Evolutionary conservation across 2,329 filamentous ascomycete genomes (phyloP).

Genomic region (Colletotrichum musae): DNA sequence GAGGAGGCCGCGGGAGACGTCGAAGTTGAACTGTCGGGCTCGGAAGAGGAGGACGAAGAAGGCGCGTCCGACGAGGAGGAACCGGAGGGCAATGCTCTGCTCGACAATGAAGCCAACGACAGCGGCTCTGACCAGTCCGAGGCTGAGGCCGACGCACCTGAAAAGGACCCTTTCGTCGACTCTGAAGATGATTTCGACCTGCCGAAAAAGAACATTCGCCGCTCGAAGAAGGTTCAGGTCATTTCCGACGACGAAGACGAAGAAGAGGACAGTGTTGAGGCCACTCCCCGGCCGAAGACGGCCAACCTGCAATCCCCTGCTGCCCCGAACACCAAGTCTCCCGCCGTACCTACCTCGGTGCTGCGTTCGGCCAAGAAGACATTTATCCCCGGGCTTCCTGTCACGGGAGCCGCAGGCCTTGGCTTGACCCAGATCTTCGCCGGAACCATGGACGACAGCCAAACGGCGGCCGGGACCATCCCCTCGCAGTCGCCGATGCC

Average conservation of each 20-base stretch:
- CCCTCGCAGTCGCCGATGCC: slow-evolving; percentile 67
- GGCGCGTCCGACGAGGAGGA: slow-evolving; percentile 53
- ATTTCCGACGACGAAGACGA: slow-evolving; percentile 78
- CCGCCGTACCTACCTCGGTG: slow-evolving; percentile 73
- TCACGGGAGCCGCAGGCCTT: slow-evolving; percentile 73
- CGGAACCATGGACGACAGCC: slow-evolving; percentile 84
- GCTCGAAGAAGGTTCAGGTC: slow-evolving; percentile 66
- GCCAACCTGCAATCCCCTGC: slow-evolving; percentile 58
- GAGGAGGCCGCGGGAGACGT: slow-evolving; percentile 57
- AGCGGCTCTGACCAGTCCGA: slow-evolving; percentile 52
- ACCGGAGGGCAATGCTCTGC: slow-evolving; percentile 49
- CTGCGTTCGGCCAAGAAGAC: slow-evolving; percentile 78
- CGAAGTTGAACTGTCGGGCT: slow-evolving; percentile 60
- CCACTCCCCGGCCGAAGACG: slow-evolving; percentile 66
- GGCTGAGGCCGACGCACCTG: slow-evolving; percentile 45
- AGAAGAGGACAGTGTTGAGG: slow-evolving; percentile 55
- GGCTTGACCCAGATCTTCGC: slow-evolving; percentile 93
- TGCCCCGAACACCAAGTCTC: slow-evolving; percentile 61
- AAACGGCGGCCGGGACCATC: slow-evolving; percentile 50
- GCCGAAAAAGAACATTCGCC: slow-evolving; percentile 59
- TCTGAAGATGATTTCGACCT: slow-evolving; percentile 58
- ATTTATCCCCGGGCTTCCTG: slow-evolving; percentile 78
- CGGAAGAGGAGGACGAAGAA: slow-evolving; percentile 54
- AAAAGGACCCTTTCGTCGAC: slow-evolving; percentile 45
- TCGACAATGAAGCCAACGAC: slow-evolving; percentile 59